Evolutionary conservation across 345 rosid genomes (phyloP).

Genomic region (Nephelium lappaceum): DNA sequence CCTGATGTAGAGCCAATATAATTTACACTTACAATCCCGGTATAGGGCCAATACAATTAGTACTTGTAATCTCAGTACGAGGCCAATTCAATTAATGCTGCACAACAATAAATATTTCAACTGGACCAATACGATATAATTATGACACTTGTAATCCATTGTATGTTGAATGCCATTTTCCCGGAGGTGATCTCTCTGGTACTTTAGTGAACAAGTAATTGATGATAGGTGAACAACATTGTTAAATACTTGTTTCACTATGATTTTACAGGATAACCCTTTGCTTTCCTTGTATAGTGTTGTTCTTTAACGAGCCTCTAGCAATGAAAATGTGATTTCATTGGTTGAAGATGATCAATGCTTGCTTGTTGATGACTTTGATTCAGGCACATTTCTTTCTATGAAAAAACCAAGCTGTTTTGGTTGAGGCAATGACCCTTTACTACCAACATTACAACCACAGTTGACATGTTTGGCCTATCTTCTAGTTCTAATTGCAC

Average conservation of each 20-base stretch:
- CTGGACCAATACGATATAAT: no score
- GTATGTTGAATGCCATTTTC: no score
- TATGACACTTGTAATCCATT: no score
- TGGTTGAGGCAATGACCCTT: conserved; percentile 17
- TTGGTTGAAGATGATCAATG: neutral
- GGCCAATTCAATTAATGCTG: no score
- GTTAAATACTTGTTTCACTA: neutral
- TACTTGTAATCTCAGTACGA: no score
- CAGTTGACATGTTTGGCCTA: conserved; percentile 28
- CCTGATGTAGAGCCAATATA: no score
- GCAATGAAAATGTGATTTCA: conserved; percentile 7
- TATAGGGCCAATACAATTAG: no score
- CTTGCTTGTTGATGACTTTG: conserved; percentile 9
- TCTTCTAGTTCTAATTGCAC: conserved; percentile 27
- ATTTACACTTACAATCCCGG: no score
- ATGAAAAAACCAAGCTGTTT: conserved; percentile 31
- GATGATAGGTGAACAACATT: neutral
- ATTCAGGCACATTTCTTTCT: conserved; percentile 18
- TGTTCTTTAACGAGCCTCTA: neutral
- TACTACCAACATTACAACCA: conserved; percentile 22
- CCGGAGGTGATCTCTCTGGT: neutral
- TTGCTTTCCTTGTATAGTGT: neutral
- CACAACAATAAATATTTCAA: no score
- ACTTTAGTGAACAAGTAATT: neutral
- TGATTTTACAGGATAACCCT: neutral